Percentiles rank a stretch among this genome's conserved stretches.
These are phyloP conservation scores for Psilocybe subaeruginosa DNA, from an alignment of 768 basidiomycete genomes.

Conservation along the genomic window DNA sequence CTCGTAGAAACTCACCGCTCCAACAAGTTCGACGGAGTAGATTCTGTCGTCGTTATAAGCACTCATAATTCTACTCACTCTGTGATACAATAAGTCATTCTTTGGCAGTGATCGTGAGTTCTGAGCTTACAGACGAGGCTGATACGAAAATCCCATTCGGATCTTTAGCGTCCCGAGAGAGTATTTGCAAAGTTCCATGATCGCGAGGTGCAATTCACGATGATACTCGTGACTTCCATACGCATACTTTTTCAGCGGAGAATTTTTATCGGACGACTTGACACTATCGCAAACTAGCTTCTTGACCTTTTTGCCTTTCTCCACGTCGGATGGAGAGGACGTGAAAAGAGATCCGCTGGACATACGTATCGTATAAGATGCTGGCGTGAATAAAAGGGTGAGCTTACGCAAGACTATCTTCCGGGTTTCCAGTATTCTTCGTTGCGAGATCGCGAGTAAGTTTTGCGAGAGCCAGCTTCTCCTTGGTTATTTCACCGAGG, in stretches of 20 bases:
- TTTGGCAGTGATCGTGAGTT: background rate
- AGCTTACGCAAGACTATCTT: slow-evolving; percentile 9
- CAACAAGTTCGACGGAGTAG: slow-evolving; percentile 59
- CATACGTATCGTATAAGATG: background rate
- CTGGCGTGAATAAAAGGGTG: background rate
- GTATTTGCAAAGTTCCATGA: slow-evolving; percentile 12
- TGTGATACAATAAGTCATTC: background rate
- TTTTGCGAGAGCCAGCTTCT: slow-evolving; percentile 24
- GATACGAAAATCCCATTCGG: slow-evolving; percentile 7
- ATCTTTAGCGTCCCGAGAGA: slow-evolving; percentile 3
- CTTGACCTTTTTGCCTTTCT: slow-evolving; percentile 8
- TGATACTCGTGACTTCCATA: background rate
- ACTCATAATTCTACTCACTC: slow-evolving; percentile 38
- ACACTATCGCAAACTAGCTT: background rate
- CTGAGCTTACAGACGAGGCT: background rate
- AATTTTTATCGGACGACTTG: background rate
- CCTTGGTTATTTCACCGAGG: slow-evolving; percentile 34
- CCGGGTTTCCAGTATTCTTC: background rate
- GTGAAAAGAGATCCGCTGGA: slow-evolving; percentile 22
- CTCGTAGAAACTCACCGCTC: slow-evolving; percentile 42
- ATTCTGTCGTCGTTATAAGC: slow-evolving; percentile 54
- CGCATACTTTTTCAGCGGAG: background rate
- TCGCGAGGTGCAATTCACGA: slow-evolving; percentile 3
- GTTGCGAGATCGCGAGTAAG: slow-evolving; percentile 16
- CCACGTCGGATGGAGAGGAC: slow-evolving; percentile 4